A percentile compares a stretch with the other conserved stretches of the same genome.
Evolutionary conservation across 1,139 yeast species (phyloP).

Genomic region (Yamadazyma songkhlaensis): DNA sequence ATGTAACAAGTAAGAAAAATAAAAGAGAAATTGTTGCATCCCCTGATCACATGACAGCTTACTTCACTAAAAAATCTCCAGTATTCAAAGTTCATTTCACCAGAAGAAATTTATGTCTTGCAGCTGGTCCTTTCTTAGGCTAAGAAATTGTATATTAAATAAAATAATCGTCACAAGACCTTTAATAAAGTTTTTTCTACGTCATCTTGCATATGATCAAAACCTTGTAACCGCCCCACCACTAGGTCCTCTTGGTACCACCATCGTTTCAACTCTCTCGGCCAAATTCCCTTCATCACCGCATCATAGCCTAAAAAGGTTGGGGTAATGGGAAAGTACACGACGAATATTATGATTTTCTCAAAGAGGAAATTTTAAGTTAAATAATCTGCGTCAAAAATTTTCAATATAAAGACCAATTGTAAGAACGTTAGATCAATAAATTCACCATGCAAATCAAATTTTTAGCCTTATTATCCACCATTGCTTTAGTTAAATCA

Average conservation of each 20-base stretch:
- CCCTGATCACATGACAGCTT: constrained; percentile 89
- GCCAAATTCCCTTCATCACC: no score
- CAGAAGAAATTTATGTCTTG: constrained; percentile 82
- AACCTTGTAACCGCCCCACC: background rate
- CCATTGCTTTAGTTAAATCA: constrained; percentile 22
- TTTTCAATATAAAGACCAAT: no score
- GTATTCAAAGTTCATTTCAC: constrained; percentile 92
- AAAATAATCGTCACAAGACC: no score
- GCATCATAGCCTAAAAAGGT: background rate
- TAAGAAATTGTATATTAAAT: constrained; percentile 6
- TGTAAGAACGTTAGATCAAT: no score
- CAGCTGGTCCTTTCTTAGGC: constrained; percentile 76
- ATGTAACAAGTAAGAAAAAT: constrained; percentile 18
- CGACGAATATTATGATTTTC: background rate
- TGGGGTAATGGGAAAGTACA: background rate
- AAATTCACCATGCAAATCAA: constrained; percentile 5
- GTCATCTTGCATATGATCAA: no score
- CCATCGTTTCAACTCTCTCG: no score
- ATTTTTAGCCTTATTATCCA: constrained; percentile 5
- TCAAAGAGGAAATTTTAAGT: no score
- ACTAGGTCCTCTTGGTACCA: no score
- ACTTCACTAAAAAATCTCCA: constrained; percentile 91
- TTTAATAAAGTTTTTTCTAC: no score
- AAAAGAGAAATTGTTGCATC: constrained; percentile 76
- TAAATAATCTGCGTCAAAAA: no score